Percentiles rank a stretch among this genome's conserved stretches.
phyloP scores from a whole-genome alignment of 2,329 filamentous ascomycete genomes.

The Cadophora sp. region DNA sequence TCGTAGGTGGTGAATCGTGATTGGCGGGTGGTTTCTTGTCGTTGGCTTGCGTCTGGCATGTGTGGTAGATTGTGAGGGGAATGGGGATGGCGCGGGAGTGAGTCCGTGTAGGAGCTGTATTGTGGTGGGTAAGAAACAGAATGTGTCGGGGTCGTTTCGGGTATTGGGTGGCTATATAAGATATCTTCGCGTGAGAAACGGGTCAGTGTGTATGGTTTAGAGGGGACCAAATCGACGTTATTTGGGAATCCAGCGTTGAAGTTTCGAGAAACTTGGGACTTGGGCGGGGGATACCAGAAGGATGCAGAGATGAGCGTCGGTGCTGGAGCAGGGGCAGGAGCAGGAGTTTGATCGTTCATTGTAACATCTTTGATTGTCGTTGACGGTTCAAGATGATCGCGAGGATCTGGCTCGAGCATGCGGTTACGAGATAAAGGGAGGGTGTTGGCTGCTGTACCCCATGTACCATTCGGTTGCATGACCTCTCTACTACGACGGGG shows the following conservation, averaged over 20 bases:
- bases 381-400: no score
- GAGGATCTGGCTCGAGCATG: neutral
- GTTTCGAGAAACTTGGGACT: neutral
- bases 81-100: no score
- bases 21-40: no score
- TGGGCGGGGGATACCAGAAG: neutral
- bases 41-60: no score
- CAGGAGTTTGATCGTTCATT: neutral
- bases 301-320: neutral
- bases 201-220: neutral
- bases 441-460: neutral
- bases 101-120: no score
- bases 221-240: neutral
- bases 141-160: no score
- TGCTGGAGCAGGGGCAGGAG: neutral
- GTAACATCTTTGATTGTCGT: neutral
- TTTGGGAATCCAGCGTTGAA: neutral
- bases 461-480: neutral
- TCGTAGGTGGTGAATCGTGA: no score
- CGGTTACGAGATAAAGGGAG: neutral
- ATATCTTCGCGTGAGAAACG: neutral
- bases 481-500: neutral
- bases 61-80: no score
- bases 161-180: no score
- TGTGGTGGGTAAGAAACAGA: no score